phyloP scores from a whole-genome alignment of 2,329 filamentous ascomycete species.

The Rhytidhysteron rufulum region DNA sequence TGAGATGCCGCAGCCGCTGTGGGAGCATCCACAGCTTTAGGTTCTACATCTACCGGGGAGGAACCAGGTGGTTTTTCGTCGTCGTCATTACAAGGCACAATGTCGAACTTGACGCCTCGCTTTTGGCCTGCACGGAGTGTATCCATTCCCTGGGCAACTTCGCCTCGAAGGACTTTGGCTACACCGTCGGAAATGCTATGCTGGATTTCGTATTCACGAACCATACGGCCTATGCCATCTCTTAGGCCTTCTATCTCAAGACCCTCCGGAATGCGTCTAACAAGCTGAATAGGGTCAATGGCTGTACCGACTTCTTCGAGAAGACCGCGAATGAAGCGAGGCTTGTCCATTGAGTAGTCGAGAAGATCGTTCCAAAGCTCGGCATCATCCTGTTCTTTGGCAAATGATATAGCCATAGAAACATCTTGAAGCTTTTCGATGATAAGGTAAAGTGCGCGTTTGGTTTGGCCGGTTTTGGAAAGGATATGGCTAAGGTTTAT shows the following conservation, averaged over 20 bases:
- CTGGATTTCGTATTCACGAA: constrained; percentile 95
- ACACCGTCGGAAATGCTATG: constrained; percentile 88
- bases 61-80: constrained; percentile 3
- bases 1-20: constrained; percentile 19
- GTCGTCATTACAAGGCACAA: constrained; percentile 47
- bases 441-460: constrained; percentile 85
- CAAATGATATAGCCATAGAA: constrained; percentile 87
- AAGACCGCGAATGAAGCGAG: constrained; percentile 85
- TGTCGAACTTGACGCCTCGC: constrained; percentile 84
- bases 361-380: constrained; percentile 95
- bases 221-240: constrained; percentile 83
- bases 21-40: constrained; percentile 22
- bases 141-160: constrained; percentile 81
- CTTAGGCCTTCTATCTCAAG: constrained; percentile 87
- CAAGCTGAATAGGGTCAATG: constrained; percentile 86
- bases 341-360: constrained; percentile 96
- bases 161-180: constrained; percentile 78
- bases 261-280: constrained; percentile 86
- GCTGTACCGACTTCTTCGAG: constrained; percentile 92
- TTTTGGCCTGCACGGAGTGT: constrained; percentile 74
- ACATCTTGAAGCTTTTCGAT: constrained; percentile 92
- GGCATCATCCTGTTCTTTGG: constrained; percentile 85
- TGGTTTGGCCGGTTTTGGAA: constrained; percentile 91
- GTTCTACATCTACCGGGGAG: constrained; percentile 22
- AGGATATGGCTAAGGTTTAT: constrained; percentile 63